phyloP scores from a whole-genome alignment of 306 rosid species.

The Geum urbanum region DNA sequence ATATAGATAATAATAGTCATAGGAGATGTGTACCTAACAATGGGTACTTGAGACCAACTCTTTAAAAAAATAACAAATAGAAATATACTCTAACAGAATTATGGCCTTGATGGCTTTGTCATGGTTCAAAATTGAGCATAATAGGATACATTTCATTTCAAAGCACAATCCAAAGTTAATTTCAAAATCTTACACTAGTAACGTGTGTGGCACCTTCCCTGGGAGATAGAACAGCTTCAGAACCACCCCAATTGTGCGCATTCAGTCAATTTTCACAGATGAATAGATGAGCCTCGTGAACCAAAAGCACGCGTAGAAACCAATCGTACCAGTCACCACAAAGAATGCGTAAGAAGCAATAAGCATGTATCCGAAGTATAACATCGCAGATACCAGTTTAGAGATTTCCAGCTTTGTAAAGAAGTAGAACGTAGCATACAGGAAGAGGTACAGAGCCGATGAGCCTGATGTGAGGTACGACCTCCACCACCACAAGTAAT shows the following conservation, averaged over 20 bases:
- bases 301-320: constrained; percentile 95
- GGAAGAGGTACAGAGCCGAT: constrained; percentile 89
- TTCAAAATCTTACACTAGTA: constrained; percentile 57
- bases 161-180: constrained; percentile 41
- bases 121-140: constrained; percentile 75
- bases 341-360: constrained; percentile 92
- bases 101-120: constrained; percentile 27
- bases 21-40: not conserved
- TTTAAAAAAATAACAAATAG: constrained; percentile 31
- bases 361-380: constrained; percentile 93
- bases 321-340: constrained; percentile 92
- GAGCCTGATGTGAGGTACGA: constrained; percentile 94
- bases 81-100: constrained; percentile 53
- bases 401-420: constrained; percentile 99
- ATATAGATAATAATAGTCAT: too few relatives aligned
- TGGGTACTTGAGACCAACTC: not conserved
- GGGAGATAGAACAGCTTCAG: constrained; percentile 14
- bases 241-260: constrained; percentile 8
- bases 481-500: constrained; percentile 98
- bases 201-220: constrained; percentile 31
- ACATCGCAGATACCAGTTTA: constrained; percentile 73
- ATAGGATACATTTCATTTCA: constrained; percentile 64
- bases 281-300: constrained; percentile 98
- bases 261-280: constrained; percentile 87
- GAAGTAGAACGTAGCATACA: constrained; percentile 95